A percentile compares a stretch with the other conserved stretches of the same genome.
These are phyloP conservation scores for Yarrowia sp. DNA, from an alignment of 805 yeast species.

Conservation along the genomic window DNA sequence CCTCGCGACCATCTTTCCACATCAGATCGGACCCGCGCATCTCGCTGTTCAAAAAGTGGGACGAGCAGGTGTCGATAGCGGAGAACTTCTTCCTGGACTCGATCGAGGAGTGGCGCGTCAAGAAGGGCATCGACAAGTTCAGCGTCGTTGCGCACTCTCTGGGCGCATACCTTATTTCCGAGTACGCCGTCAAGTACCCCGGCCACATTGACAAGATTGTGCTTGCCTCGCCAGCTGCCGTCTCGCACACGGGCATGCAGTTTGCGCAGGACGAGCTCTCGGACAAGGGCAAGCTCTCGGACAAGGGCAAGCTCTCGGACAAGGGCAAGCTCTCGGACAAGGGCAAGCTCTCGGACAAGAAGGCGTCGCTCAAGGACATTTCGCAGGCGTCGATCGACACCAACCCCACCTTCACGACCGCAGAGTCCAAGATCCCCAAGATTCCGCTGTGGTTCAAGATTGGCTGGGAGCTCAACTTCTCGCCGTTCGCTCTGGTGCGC, in stretches of 20 bases:
- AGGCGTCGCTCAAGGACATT: conserved; percentile 27
- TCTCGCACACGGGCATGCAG: conserved; percentile 48
- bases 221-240: conserved; percentile 89
- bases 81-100: conserved; percentile 66
- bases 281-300: neutral
- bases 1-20: conserved; percentile 69
- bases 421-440: conserved; percentile 36
- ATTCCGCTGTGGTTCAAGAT: conserved; percentile 76
- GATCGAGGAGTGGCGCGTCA: conserved; percentile 57
- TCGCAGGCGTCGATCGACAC: conserved; percentile 17
- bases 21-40: conserved; percentile 33
- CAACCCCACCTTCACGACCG: conserved; percentile 13
- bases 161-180: conserved; percentile 81
- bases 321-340: neutral
- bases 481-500: conserved; percentile 82
- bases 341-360: conserved; percentile 4
- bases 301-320: neutral
- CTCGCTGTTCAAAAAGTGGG: conserved; percentile 1
- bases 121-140: conserved; percentile 50
- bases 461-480: conserved; percentile 82
- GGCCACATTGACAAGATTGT: conserved; percentile 60
- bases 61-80: conserved; percentile 47
- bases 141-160: conserved; percentile 79
- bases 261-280: conserved; percentile 29
- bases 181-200: conserved; percentile 63